A percentile compares a stretch with the other conserved stretches of the same genome.
Conservation (phyloP, 176 grass and related monocot species). For the Eragrostis nindensis region DNA sequence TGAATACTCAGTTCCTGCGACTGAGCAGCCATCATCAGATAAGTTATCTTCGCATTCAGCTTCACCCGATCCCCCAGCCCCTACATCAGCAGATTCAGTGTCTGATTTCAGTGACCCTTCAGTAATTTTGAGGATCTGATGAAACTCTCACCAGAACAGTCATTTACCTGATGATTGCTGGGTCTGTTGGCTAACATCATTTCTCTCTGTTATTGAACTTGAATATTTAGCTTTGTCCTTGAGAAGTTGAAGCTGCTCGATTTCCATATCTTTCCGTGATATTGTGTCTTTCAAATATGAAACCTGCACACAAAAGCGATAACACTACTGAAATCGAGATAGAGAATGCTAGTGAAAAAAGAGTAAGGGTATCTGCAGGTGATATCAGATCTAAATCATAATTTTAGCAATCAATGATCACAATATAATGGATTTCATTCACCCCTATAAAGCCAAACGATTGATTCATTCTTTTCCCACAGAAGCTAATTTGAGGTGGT, state of each 20-base stretch:
- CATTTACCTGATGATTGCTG: slow-evolving; percentile 40
- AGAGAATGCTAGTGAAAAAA: slow-evolving; percentile 1
- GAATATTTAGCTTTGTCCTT: slow-evolving; percentile 63
- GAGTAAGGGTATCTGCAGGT: background rate
- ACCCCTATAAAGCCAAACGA: slow-evolving; percentile 19
- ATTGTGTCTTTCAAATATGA: slow-evolving; percentile 87
- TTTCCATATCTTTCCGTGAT: slow-evolving; percentile 86
- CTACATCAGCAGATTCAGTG: slow-evolving; percentile 32
- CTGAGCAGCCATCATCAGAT: slow-evolving; percentile 70
- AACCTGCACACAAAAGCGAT: slow-evolving; percentile 58
- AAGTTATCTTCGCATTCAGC: slow-evolving; percentile 68
- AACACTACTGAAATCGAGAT: slow-evolving; percentile 26
- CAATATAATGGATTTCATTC: slow-evolving; percentile 7
- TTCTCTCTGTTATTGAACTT: slow-evolving; percentile 46
- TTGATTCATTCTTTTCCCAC: background rate
- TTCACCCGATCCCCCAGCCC: slow-evolving; percentile 47
- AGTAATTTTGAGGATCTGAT: slow-evolving; percentile 40
- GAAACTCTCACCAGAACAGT: slow-evolving; percentile 15
- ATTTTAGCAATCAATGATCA: background rate
- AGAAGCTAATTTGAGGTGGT: background rate
- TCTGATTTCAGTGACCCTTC: slow-evolving; percentile 35
- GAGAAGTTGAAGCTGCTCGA: slow-evolving; percentile 72
- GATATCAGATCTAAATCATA: background rate
- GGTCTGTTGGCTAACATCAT: slow-evolving; percentile 43
- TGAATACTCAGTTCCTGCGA: slow-evolving; percentile 74